Evolutionary conservation across 345 rosid genomes (phyloP).

Genomic region (Brassica carinata): DNA sequence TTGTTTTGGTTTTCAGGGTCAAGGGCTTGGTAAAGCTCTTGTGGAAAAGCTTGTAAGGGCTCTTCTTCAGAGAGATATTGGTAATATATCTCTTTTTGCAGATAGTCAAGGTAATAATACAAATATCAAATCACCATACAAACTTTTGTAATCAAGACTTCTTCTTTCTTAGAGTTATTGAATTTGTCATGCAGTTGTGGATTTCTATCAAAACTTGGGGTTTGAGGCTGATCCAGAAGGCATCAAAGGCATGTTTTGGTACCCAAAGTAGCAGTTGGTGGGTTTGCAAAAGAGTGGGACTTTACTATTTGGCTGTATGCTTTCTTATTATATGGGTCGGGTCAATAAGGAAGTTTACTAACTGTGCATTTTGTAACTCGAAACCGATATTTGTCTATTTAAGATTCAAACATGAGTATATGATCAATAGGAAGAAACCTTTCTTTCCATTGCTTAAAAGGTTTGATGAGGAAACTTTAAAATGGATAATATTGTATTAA

Average conservation of each 20-base stretch:
- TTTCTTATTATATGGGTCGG: neutral
- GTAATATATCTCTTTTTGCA: constrained; percentile 95
- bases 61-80: constrained; percentile 90
- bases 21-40: constrained; percentile 93
- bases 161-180: constrained; percentile 8
- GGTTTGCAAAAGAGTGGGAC: constrained; percentile 9
- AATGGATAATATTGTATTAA: constrained; percentile 19
- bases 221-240: constrained; percentile 98
- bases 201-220: constrained; percentile 88
- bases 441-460: neutral
- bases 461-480: neutral
- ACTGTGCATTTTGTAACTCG: constrained; percentile 37
- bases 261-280: constrained; percentile 59
- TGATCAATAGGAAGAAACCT: constrained; percentile 5
- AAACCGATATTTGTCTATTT: constrained; percentile 4
- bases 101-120: constrained; percentile 82
- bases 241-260: constrained; percentile 98
- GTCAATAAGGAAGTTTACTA: neutral
- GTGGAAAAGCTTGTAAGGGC: constrained; percentile 82
- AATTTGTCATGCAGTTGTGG: constrained; percentile 65
- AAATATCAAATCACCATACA: neutral
- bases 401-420: constrained; percentile 8
- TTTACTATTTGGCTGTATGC: constrained; percentile 20
- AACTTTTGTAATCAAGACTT: neutral
- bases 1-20: constrained; percentile 60